Evolutionary conservation across 1,284 basidiomycete species (phyloP).

Genomic region (Volvariella volvacea): DNA sequence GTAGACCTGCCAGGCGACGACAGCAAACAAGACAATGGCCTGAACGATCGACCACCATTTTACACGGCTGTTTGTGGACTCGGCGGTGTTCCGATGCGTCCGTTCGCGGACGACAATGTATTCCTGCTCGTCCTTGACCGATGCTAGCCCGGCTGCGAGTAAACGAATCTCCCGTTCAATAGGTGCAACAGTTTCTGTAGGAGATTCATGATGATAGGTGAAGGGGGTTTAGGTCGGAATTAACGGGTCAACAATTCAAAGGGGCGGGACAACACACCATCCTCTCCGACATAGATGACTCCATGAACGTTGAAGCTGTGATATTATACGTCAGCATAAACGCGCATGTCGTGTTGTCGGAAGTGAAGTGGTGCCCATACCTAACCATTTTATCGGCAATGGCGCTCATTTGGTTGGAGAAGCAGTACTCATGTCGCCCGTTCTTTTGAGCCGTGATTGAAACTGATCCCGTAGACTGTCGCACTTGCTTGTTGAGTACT

Average conservation of each 20-base stretch:
- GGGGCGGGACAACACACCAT: slow-evolving; percentile 42
- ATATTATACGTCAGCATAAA: background rate
- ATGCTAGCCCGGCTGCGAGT: slow-evolving; percentile 77
- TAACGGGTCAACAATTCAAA: background rate
- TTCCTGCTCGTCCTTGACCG: slow-evolving; percentile 98
- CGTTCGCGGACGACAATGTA: slow-evolving; percentile 95
- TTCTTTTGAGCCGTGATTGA: slow-evolving; percentile 83
- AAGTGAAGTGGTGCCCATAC: slow-evolving; percentile 34
- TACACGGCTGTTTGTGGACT: slow-evolving; percentile 92
- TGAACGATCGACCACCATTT: slow-evolving; percentile 99
- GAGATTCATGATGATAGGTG: background rate
- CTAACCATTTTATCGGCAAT: slow-evolving; percentile 93
- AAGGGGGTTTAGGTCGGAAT: slow-evolving; percentile 6
- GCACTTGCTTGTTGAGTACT: slow-evolving; percentile 73
- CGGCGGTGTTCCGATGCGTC: slow-evolving; percentile 90
- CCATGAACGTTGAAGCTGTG: slow-evolving; percentile 99
- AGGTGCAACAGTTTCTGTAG: slow-evolving; percentile 75
- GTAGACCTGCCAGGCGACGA: slow-evolving; percentile 97
- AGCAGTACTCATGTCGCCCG: slow-evolving; percentile 93
- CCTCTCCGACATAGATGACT: slow-evolving; percentile 86
- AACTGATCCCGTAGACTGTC: slow-evolving; percentile 86
- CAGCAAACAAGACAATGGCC: slow-evolving; percentile 78
- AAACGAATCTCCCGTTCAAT: slow-evolving; percentile 94
- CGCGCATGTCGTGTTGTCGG: slow-evolving; percentile 1
- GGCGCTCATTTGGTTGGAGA: slow-evolving; percentile 96